Base-by-base conservation (phyloP, 495 filamentous ascomycete genomes). In the Aspergillus heteromorphus region DNA sequence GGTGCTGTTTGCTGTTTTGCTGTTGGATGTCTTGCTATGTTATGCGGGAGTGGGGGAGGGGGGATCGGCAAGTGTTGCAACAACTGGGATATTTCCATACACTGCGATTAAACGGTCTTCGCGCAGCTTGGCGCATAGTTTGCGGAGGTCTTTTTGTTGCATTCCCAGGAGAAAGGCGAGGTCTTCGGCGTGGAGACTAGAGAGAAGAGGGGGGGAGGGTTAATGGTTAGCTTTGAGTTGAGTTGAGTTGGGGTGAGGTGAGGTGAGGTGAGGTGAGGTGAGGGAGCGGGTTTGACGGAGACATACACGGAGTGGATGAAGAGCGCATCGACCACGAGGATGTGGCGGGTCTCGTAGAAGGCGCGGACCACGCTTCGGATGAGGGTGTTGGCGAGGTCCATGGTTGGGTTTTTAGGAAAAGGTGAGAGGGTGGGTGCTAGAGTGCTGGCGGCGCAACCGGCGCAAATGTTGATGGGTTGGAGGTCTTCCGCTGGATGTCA, bases 321-420 rank as follows among this genome's bases (percentile, higher is more conserved):
- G 48, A 99, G 81, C 51, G 95, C 91, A 79, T 99, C 93, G 30
- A 99, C 73, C 16, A 96, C 83, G 23, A 97, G 81, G 55, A 95
- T 87, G 61, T 96, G 87, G 54, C 91, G 83, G 45, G 87, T 91
- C 49, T 91, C 83, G 75, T 95, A 95, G 80, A 99, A 97, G 51
- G 91, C 86, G 65, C 93, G 92, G 54, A 84, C 86, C 49, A 92
- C 86, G 61, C 83, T 92, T 66, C 91, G 88, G 51, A 97, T 85
- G 57, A 99, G 86, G 13, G 85, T 84, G 66, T 89, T 88, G 30
- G 91, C 89, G 45, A 93, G 80, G 66, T 95, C 89, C 89, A 95
- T 95, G 30, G 23, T 56, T 38, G 42, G 16, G 0, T 8, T 29
- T 34, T 38, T 9, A n/a, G 34, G 34, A 14, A n/a, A 14, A 38